Conservation (phyloP, 176 grass and related monocot genomes). For the Ananas comosus region DNA sequence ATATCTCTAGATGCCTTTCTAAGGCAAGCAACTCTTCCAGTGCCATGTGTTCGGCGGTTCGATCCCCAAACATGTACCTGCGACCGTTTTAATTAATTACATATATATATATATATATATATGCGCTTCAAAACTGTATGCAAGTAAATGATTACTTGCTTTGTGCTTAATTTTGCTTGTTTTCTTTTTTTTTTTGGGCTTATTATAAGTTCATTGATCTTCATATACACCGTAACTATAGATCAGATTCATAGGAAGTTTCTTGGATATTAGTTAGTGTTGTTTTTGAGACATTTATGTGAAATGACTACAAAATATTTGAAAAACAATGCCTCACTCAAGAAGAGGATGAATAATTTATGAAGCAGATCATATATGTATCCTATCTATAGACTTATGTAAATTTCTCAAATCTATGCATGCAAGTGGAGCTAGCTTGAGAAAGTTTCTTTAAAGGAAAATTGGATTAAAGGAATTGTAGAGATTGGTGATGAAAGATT, state of each 20-base stretch:
- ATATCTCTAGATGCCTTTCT: slow-evolving; percentile 29
- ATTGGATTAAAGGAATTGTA: too few species aligned
- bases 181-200: slow-evolving; percentile 1
- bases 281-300: too few species aligned
- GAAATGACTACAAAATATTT: too few species aligned
- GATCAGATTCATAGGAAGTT: too few species aligned
- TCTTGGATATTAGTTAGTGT: too few species aligned
- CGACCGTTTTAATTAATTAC: not conserved
- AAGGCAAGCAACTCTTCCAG: slow-evolving; percentile 34
- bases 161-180: too few species aligned
- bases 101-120: not conserved
- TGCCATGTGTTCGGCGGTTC: slow-evolving; percentile 19
- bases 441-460: too few species aligned
- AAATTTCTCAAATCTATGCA: too few species aligned
- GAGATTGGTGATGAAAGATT: too few species aligned
- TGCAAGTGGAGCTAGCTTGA: too few species aligned
- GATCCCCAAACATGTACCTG: slow-evolving; percentile 30
- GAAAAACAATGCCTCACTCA: not conserved
- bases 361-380: not conserved
- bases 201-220: not conserved
- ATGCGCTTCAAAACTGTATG: not conserved
- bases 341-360: not conserved
- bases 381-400: not conserved
- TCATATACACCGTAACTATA: not conserved
- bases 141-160: too few species aligned